Conservation (phyloP, 2,329 filamentous ascomycete species). For the Aspergillus sergii region DNA sequence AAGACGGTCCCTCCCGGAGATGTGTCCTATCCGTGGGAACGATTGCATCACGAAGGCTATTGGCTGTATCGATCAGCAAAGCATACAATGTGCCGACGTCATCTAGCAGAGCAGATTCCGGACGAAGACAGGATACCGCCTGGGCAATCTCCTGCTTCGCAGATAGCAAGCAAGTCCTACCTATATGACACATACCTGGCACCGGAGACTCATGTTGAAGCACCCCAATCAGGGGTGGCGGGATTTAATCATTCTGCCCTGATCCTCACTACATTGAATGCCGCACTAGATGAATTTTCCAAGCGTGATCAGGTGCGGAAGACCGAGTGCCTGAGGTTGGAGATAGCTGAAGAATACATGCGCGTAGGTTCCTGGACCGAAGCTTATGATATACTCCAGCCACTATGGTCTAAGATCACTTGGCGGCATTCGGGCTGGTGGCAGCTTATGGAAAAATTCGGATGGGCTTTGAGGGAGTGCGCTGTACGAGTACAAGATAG, state of each 20-base stretch:
- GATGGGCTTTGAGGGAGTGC: conserved; percentile 58
- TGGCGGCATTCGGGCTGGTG: conserved; percentile 66
- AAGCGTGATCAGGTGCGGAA: conserved; percentile 56
- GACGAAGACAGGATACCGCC: conserved; percentile 61
- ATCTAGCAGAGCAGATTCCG: conserved; percentile 58
- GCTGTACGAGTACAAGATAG: conserved; percentile 49
- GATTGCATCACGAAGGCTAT: conserved; percentile 65
- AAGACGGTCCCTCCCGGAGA: conserved; percentile 54
- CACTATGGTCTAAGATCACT: conserved; percentile 58
- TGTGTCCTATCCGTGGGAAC: conserved; percentile 58
- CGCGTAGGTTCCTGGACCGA: conserved; percentile 52
- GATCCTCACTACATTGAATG: conserved; percentile 52
- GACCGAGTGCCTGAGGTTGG: conserved; percentile 57
- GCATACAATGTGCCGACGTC: conserved; percentile 53
- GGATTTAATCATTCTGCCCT: conserved; percentile 56
- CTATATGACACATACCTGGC: conserved; percentile 64
- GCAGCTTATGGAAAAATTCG: conserved; percentile 56
- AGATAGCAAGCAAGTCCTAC: conserved; percentile 55
- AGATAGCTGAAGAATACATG: conserved; percentile 58
- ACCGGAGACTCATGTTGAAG: conserved; percentile 60
- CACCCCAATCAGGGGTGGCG: conserved; percentile 44
- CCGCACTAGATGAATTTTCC: conserved; percentile 54
- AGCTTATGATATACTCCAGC: conserved; percentile 54
- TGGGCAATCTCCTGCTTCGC: conserved; percentile 57
- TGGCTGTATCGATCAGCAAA: conserved; percentile 60